Evolutionary conservation across 2,329 filamentous ascomycete species (phyloP).

Genomic region (Trichophyton equinum): DNA sequence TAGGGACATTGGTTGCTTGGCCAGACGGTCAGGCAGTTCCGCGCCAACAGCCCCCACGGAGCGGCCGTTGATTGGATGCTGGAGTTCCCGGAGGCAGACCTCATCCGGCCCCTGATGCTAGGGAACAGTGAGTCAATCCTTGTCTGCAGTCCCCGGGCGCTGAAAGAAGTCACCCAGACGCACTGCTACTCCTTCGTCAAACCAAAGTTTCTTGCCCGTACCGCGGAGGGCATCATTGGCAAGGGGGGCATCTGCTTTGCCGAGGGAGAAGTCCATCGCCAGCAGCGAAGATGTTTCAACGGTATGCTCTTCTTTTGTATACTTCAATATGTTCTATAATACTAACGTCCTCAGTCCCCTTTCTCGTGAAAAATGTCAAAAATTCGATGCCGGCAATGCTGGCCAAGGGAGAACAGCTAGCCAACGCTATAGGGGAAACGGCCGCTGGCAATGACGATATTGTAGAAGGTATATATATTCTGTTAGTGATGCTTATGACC

Average conservation of each 20-base stretch:
- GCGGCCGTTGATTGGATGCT: constrained; percentile 2
- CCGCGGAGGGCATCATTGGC: neutral
- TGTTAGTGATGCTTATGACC: neutral
- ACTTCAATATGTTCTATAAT: too few species aligned
- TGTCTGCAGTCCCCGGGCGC: constrained; percentile 3
- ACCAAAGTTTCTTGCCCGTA: constrained; percentile 2
- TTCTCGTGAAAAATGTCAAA: constrained; percentile 4
- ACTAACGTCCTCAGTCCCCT: neutral
- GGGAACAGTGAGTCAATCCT: constrained; percentile 1
- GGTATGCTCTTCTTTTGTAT: neutral
- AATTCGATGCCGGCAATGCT: neutral
- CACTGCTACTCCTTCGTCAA: constrained; percentile 6
- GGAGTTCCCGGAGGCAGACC: constrained; percentile 4
- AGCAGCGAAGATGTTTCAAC: constrained; percentile 2
- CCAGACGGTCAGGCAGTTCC: constrained; percentile 4
- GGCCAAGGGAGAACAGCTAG: neutral
- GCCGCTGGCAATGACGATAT: neutral
- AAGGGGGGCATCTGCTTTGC: constrained; percentile 3
- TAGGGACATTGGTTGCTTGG: neutral
- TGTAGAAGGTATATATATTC: neutral
- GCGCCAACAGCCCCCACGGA: neutral
- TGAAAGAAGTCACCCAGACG: constrained; percentile 3
- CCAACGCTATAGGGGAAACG: neutral
- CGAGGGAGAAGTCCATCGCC: constrained; percentile 1
- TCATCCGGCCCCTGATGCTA: constrained; percentile 1